phyloP scores from a whole-genome alignment of 108 stramenopile species.

The Pseudonitzschia multiseries region DNA sequence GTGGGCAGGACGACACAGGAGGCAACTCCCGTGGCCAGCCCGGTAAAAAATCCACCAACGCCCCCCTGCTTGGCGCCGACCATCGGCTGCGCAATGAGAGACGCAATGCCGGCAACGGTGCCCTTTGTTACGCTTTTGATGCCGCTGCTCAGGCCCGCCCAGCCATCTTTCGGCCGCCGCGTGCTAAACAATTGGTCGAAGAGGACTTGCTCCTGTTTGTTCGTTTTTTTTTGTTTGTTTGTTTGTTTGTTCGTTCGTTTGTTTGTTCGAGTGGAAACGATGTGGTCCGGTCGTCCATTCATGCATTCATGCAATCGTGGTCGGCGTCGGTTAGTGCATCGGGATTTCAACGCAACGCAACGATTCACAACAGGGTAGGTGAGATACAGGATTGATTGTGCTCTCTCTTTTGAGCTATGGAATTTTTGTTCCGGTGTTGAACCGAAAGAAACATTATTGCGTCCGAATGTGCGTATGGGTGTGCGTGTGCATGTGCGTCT shows the following conservation, averaged over 20 bases:
- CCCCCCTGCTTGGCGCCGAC: slow-evolving; percentile 83
- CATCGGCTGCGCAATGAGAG: slow-evolving; percentile 81
- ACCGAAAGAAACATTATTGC: no score
- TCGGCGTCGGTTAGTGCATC: no score
- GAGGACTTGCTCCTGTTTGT: slow-evolving; percentile 30
- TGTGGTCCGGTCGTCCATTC: no score
- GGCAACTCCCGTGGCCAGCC: slow-evolving; percentile 80
- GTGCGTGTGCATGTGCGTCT: no score
- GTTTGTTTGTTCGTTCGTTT: neutral
- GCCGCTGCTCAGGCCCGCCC: slow-evolving; percentile 79
- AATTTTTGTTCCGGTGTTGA: no score
- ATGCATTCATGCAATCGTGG: no score
- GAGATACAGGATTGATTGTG: slow-evolving; percentile 16
- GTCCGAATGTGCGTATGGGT: no score
- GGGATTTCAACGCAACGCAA: neutral
- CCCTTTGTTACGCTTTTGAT: slow-evolving; percentile 80
- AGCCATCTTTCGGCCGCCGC: slow-evolving; percentile 82
- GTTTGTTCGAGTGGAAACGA: neutral
- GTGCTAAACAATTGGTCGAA: slow-evolving; percentile 69
- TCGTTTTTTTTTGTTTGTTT: neutral
- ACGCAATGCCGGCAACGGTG: slow-evolving; percentile 73
- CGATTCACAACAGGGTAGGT: neutral
- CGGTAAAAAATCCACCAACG: slow-evolving; percentile 73
- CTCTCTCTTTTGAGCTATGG: neutral
- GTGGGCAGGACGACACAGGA: slow-evolving; percentile 80